Evolutionary conservation across 2,329 filamentous ascomycete species (phyloP).

Genomic region (Colletotrichum lindemuthianum): DNA sequence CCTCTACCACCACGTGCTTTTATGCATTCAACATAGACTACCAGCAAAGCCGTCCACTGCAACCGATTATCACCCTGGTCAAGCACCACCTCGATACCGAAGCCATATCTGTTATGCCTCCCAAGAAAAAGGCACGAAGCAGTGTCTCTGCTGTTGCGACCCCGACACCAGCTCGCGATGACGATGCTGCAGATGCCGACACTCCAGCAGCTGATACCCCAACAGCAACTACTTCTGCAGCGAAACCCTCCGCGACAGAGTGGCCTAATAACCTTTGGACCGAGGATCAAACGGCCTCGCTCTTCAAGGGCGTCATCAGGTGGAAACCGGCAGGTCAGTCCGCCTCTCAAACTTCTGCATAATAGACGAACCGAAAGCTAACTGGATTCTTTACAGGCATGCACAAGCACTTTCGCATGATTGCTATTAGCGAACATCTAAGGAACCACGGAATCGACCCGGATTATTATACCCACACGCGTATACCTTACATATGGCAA

Average conservation of each 20-base stretch:
- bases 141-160: conserved; percentile 66
- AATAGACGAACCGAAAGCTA: conserved; percentile 35
- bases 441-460: conserved; percentile 83
- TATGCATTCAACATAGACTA: too few species aligned
- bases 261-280: conserved; percentile 82
- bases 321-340: conserved; percentile 91
- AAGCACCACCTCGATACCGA: not conserved
- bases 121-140: conserved; percentile 73
- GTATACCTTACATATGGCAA: conserved; percentile 90
- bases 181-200: conserved; percentile 70
- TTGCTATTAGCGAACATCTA: conserved; percentile 83
- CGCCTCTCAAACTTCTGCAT: not conserved
- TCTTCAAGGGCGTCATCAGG: conserved; percentile 91
- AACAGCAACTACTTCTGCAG: conserved; percentile 49
- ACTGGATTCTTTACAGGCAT: conserved; percentile 67
- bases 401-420: conserved; percentile 94
- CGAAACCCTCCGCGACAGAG: conserved; percentile 51
- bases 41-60: not conserved
- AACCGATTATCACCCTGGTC: not conserved
- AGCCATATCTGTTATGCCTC: conserved; percentile 64
- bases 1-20: too few species aligned
- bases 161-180: conserved; percentile 62
- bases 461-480: conserved; percentile 78
- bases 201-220: conserved; percentile 64
- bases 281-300: conserved; percentile 90